Evolutionary conservation across 371 early-diverging fungal species (phyloP).

Genomic region (Capniomyces stellatus): DNA sequence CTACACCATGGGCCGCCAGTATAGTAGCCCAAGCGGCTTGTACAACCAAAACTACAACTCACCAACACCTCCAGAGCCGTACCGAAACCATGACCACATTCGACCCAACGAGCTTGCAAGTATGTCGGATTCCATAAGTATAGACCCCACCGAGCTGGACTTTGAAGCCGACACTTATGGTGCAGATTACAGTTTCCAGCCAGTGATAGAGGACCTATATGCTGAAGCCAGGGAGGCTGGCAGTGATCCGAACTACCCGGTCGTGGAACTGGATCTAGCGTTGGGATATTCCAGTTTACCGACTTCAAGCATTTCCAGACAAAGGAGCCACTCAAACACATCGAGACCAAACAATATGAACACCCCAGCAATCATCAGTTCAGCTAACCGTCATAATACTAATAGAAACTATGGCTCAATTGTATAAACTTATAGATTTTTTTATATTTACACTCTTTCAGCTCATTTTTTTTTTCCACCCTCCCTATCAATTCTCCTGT

Average conservation of each 20-base stretch:
- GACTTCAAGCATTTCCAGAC: too few relatives aligned
- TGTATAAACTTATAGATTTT: too few relatives aligned
- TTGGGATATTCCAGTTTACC: constrained; percentile 8
- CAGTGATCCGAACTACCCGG: constrained; percentile 25
- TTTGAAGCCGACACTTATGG: constrained; percentile 18
- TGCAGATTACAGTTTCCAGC: constrained; percentile 1
- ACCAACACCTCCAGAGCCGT: constrained; percentile 7
- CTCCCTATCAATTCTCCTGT: too few relatives aligned
- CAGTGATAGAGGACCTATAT: constrained; percentile 13
- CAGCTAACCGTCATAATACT: too few relatives aligned
- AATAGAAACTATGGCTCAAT: not conserved
- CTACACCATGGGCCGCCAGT: not conserved
- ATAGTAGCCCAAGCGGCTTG: too few relatives aligned
- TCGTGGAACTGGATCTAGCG: constrained; percentile 20
- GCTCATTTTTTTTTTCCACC: too few relatives aligned
- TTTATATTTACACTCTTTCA: too few relatives aligned
- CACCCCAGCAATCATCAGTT: too few relatives aligned
- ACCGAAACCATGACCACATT: too few relatives aligned
- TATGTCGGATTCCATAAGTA: not conserved
- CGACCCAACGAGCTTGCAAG: not conserved
- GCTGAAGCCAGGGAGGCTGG: constrained; percentile 18
- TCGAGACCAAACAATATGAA: too few relatives aligned
- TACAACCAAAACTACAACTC: constrained; percentile 3
- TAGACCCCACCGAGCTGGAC: constrained; percentile 5
- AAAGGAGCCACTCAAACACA: too few relatives aligned